These are phyloP conservation scores for Cairneyella variabilis DNA, from an alignment of 495 filamentous ascomycete species.

Conservation along the genomic window DNA sequence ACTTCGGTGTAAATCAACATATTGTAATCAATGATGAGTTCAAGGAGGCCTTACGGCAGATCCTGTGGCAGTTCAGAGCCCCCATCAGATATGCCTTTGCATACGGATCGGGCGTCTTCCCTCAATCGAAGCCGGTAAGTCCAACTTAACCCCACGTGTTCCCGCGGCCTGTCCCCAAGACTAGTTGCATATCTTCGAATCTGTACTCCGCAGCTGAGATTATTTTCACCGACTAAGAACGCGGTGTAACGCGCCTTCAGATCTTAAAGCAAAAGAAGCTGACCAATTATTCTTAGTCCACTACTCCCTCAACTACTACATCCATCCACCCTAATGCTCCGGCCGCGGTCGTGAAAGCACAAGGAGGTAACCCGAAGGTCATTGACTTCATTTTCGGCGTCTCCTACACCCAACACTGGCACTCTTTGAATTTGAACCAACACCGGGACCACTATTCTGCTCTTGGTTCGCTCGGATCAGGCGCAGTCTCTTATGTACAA, in stretches of 20 bases:
- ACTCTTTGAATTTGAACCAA: conserved; percentile 81
- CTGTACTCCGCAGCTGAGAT: too few relatives aligned
- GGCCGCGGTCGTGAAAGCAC: conserved; percentile 70
- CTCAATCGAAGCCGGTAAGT: conserved; percentile 54
- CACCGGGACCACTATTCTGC: conserved; percentile 91
- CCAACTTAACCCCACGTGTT: too few relatives aligned
- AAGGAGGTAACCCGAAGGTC: conserved; percentile 87
- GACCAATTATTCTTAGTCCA: background rate
- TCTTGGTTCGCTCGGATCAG: conserved; percentile 80
- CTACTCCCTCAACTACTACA: conserved; percentile 27
- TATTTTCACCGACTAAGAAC: too few relatives aligned
- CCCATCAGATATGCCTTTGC: conserved; percentile 95
- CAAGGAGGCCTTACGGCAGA: conserved; percentile 81
- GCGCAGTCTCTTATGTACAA: conserved; percentile 75
- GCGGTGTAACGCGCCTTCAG: too few relatives aligned
- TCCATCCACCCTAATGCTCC: conserved; percentile 73
- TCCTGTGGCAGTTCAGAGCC: conserved; percentile 89
- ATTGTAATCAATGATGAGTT: conserved; percentile 92
- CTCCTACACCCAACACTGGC: conserved; percentile 94
- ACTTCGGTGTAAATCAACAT: conserved; percentile 94
- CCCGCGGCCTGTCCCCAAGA: too few relatives aligned
- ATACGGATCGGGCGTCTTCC: conserved; percentile 94
- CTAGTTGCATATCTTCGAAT: background rate
- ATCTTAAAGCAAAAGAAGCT: too few relatives aligned
- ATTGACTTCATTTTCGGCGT: conserved; percentile 99